phyloP scores from a whole-genome alignment of 2,329 filamentous ascomycete genomes.

The Aspergillus pseudotamarii region DNA sequence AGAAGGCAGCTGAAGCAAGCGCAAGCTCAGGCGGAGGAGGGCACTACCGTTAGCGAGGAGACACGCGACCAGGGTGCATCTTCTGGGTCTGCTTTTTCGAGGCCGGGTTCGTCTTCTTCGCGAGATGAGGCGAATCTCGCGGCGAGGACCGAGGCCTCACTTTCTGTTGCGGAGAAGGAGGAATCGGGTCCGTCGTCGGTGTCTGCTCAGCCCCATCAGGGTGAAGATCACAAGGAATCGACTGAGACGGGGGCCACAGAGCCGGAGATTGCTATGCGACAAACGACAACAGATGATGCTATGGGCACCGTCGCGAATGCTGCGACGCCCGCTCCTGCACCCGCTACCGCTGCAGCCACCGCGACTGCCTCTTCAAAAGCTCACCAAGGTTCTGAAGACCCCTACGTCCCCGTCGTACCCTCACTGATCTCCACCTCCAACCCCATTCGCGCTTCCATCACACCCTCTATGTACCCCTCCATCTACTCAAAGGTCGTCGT shows the following conservation, averaged over 20 bases:
- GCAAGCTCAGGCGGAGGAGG: background rate
- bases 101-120: constrained; percentile 4
- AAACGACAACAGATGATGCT: background rate
- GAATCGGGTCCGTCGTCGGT: constrained; percentile 21
- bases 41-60: background rate
- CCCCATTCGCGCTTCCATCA: constrained; percentile 76
- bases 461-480: constrained; percentile 70
- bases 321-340: constrained; percentile 33
- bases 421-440: constrained; percentile 75
- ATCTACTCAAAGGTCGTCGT: constrained; percentile 90
- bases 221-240: constrained; percentile 26
- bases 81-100: background rate
- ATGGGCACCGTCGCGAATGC: background rate
- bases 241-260: constrained; percentile 30
- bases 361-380: constrained; percentile 2
- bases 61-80: background rate
- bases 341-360: constrained; percentile 10
- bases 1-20: constrained; percentile 15
- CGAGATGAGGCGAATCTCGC: background rate
- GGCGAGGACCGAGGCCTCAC: background rate
- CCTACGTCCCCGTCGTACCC: constrained; percentile 71
- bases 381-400: constrained; percentile 39
- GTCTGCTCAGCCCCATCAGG: constrained; percentile 1
- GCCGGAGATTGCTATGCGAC: constrained; percentile 29
- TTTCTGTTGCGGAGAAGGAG: constrained; percentile 17